These are phyloP conservation scores for Populus trichocarpa DNA, from an alignment of 441 rosid genomes.

Conservation along the genomic window DNA sequence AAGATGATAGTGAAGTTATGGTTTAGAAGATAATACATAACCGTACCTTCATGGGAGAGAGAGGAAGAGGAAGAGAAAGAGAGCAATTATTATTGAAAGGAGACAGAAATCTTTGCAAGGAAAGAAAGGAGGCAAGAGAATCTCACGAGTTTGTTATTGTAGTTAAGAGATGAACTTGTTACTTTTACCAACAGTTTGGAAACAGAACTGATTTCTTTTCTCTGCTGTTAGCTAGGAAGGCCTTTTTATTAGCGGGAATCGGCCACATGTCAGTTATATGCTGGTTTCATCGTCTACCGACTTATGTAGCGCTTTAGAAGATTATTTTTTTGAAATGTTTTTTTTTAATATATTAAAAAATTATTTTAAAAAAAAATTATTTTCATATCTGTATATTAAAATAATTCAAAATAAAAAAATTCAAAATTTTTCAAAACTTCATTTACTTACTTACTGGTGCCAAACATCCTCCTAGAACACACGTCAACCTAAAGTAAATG, in stretches of 20 bases:
- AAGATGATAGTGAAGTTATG: background rate
- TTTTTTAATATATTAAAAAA: no score
- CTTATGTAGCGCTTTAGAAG: no score
- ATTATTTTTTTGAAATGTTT: no score
- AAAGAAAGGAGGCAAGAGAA: background rate
- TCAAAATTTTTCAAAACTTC: no score
- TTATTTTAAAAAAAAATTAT: no score
- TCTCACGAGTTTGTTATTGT: conserved; percentile 11
- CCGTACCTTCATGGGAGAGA: background rate
- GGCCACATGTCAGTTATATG: no score
- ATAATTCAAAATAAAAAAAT: no score
- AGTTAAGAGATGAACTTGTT: conserved; percentile 6
- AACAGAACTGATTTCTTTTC: background rate
- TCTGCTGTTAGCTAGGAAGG: background rate
- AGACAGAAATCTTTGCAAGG: conserved; percentile 14
- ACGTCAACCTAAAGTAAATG: no score
- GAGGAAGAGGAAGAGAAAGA: background rate
- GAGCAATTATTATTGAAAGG: conserved; percentile 20
- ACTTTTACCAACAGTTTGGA: background rate
- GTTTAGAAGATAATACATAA: background rate
- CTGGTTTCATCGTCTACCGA: no score
- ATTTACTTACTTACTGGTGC: no score
- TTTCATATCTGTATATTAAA: no score
- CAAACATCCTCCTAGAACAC: no score
- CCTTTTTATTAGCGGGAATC: background rate